Evolutionary conservation across 129 eudicot genomes (phyloP), one percentile per base, ranked within the genome.

Genomic region (Saposhnikovia divaricata): DNA sequence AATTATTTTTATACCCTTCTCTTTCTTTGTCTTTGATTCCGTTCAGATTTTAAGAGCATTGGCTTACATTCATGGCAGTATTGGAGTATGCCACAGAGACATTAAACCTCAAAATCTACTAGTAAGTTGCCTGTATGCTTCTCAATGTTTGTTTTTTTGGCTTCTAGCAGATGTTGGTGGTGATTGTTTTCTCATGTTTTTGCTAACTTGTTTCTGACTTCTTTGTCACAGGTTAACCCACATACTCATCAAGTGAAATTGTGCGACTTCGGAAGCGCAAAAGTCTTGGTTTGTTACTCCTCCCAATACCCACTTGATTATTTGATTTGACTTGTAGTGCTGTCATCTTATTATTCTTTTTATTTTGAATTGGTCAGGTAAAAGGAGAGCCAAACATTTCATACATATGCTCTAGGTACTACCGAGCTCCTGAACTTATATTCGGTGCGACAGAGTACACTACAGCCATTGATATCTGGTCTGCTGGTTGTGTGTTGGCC

Each of bases 31-130:
- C 12, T 59, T 25, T 23, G 31, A 28, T 85, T 50, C 31, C 8
- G 70, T 66, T 77, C 88, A 91, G 96, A 91, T 91, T 63, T 89
- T 91, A 38, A 83, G 97, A 83, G 91, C 96, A 51, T 77, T 92
- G 83, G 90, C 93, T 68, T 92, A 92, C 86, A 90, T 90, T 84
- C 97, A 92, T 90, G 89, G 91, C 13, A 84, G 89, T 73, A 87
- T 92, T 79, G 93, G 96, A 79, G 97, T 92, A 76, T 92, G 97
- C 78, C 97, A 92, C 87, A 90, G 97, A 79, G 97, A 92, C 85
- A 92, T 92, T 78, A 92, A 92, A 77, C 97, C 97, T 53, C 97
- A 92, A 85, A 92, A 92, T 85, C 80, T 92, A 68, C 76, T 92
- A 90, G 97, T 92, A 87, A 42, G 88, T 74, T 69, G 4, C 40